Evolutionary conservation across 345 rosid genomes (phyloP), one percentile per base, ranked within the genome.

Genomic region (Kernera saxatilis): DNA sequence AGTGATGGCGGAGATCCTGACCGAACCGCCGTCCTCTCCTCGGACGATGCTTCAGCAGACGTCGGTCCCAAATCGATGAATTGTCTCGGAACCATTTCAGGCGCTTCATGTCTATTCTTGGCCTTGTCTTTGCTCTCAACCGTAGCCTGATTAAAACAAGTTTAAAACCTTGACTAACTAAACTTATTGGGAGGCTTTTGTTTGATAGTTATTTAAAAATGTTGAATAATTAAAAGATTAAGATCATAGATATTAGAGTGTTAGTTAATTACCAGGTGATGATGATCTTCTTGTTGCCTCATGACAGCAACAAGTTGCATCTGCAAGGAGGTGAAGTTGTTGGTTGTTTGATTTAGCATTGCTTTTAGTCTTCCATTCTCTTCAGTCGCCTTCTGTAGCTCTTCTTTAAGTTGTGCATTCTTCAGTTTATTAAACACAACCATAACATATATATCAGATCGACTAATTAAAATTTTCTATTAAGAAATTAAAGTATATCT

Each of bases 341-440:
- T 86, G 46, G 77, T 76, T 8, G 87, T 93, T 77, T 92, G 93
- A 75, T 73, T 61, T 19, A 95, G 85, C 92, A 88, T 86, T 68
- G 86, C 93, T 77, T 64, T 87, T 39, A 95, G 54, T 81, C 71
- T 87, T 54, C 78, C 91, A 40, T 90, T 92, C 74, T 95, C 99
- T 10, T 77, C 65, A 23, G 77, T 83, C 87, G 84, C 83, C 44
- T 79, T 79, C 66, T 84, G 86, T 33, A 95, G 84, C 86, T 90
- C 92, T 45, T 62, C 78, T 70, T 85, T 87, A 75, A 95, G 82
- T 25, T 87, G 82, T 4, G 66, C 84, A 61, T 83, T 69, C 75
- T 68, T 61, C 69, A 68, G 60, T 66, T 74, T n/a, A 18, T 39
- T 14, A 3, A 66, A 67, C 17, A 50, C 15, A 33, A 32, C 17